Conservation (phyloP, 805 yeast genomes). For the Candida wancherniae region DNA sequence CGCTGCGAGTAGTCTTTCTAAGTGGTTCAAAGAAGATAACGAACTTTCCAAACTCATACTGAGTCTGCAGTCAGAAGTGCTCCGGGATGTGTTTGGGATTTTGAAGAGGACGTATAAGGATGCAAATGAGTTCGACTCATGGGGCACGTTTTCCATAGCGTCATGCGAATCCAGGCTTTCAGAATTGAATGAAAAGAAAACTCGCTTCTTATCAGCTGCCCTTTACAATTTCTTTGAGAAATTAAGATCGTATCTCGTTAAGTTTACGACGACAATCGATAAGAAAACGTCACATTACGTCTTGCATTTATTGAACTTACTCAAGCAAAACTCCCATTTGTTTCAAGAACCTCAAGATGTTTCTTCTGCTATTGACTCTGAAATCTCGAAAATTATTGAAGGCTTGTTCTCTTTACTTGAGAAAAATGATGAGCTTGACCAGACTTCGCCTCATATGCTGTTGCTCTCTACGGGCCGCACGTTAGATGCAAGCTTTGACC, state of each 20-base stretch:
- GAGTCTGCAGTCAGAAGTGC: slow-evolving; percentile 1
- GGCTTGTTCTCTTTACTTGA: too few species aligned
- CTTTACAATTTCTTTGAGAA: slow-evolving; percentile 3
- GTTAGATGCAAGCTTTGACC: too few species aligned
- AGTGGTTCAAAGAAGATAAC: slow-evolving; percentile 11
- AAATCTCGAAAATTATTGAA: too few species aligned
- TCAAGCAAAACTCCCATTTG: slow-evolving; percentile 1
- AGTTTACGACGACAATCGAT: neutral
- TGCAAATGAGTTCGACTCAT: slow-evolving; percentile 4
- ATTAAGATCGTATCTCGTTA: neutral
- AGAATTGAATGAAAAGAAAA: neutral
- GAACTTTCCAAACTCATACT: slow-evolving; percentile 2
- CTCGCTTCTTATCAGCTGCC: neutral
- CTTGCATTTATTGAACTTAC: slow-evolving; percentile 4
- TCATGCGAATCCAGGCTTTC: slow-evolving; percentile 1
- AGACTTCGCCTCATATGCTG: too few species aligned
- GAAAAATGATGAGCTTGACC: too few species aligned
- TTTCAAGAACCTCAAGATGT: too few species aligned
- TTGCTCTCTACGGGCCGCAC: too few species aligned
- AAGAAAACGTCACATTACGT: slow-evolving; percentile 2
- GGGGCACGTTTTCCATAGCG: slow-evolving; percentile 10
- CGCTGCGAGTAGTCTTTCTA: slow-evolving; percentile 5
- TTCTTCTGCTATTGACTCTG: too few species aligned
- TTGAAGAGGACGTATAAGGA: slow-evolving; percentile 3
- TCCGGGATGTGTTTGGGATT: neutral